Evolutionary conservation across 352 stramenopile genomes (phyloP), one percentile per base, ranked within the genome.

Genomic region (Phytophthora nicotianae): DNA sequence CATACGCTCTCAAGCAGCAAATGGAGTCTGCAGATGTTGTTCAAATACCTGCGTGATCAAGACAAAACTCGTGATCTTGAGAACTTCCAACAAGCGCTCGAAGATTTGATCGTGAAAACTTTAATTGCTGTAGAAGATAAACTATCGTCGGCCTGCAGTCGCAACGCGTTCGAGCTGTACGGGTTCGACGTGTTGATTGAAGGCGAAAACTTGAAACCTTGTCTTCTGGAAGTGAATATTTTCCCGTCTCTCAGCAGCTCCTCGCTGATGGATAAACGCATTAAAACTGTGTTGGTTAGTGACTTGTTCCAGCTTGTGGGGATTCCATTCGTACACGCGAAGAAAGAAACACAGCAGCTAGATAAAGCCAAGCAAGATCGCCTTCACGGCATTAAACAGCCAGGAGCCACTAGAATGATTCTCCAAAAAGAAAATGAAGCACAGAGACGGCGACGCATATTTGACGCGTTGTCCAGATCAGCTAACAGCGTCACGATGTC

Each of bases 141-240:
- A 40, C 66, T 97, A 43, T 56, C 86, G 16, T 74, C 73, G 21
- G 65, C 68, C 55, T 67, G 51, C 1, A 65, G 56, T 7, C 65
- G 59, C 47, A 77, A 77, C 16, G 90, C 83, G 27, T 97, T 95
- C 61, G 90, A 97, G 49, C 65, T 97, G 7, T 97, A 96, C 45
- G 89, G 91, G 0, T 97, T 96, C 64, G 89, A 97, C 50, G 73
- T 97, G 2, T 61, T 97, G 1, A 61, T 97, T 10, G 87, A 97
- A 56, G 73, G 78, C 4, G 72, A 82, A 4, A 60, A 73, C 5
- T 78, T 97, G 60, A 77, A 77, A 40, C 89, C 90, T 5, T 93
- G 87, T 75, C 60, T 97, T n/a, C 72, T 97, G 5, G 91, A 97
- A 55, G 89, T 97, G 20, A 98, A 98, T 53, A 81, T 97, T 11